phyloP scores from a whole-genome alignment of 2,329 filamentous ascomycete genomes.

The Penicillium sp. region DNA sequence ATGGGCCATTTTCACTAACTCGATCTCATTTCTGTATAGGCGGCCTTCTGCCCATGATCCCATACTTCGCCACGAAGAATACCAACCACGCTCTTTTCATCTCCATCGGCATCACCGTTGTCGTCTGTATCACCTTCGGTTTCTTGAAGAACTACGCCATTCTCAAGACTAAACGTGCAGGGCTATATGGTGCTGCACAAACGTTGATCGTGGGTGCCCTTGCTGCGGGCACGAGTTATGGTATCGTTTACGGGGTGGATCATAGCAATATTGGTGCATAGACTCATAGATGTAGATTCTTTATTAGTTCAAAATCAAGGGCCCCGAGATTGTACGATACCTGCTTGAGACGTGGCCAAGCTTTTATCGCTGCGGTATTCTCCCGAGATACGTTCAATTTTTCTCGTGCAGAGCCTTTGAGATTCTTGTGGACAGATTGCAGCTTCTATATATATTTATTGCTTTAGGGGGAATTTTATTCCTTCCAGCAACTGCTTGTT shows the following conservation, averaged over 20 bases:
- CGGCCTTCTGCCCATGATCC: conserved; percentile 48
- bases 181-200: conserved; percentile 32
- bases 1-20: too few species aligned
- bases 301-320: too few species aligned
- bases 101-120: conserved; percentile 46
- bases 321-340: too few species aligned
- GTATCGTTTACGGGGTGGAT: conserved; percentile 33
- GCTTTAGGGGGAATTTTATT: too few species aligned
- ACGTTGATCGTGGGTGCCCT: conserved; percentile 38
- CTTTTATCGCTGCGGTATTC: too few species aligned
- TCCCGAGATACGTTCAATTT: too few species aligned
- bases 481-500: too few species aligned
- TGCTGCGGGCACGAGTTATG: conserved; percentile 41
- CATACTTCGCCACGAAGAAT: conserved; percentile 47
- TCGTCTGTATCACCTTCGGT: conserved; percentile 48
- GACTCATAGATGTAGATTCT: not conserved
- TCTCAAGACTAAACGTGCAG: conserved; percentile 26
- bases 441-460: too few species aligned
- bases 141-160: conserved; percentile 44
- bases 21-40: conserved; percentile 10
- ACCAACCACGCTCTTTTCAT: conserved; percentile 45
- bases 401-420: too few species aligned
- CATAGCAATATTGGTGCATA: conserved; percentile 6
- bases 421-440: too few species aligned
- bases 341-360: too few species aligned